Evolutionary conservation across 306 rosid species (phyloP).

Genomic region (Vicia sativa): DNA sequence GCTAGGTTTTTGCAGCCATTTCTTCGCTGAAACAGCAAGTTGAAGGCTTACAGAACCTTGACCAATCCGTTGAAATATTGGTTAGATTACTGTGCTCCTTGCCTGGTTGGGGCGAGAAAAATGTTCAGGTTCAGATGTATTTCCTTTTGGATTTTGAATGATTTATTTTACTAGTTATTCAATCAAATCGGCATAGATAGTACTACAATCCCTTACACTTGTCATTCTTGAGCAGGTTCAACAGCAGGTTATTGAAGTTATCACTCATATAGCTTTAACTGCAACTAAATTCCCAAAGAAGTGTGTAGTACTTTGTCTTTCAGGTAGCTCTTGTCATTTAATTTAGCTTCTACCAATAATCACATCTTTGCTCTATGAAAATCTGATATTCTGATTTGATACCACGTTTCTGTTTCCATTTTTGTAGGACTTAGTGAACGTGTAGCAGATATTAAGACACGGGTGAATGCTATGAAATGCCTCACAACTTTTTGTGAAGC

Average conservation of each 20-base stretch:
- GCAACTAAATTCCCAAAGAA: constrained; percentile 86
- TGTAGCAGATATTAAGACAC: constrained; percentile 98
- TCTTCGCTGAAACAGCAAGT: constrained; percentile 85
- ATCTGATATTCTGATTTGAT: not conserved
- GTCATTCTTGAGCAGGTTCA: constrained; percentile 72
- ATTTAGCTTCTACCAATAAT: not conserved
- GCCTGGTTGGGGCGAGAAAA: constrained; percentile 99
- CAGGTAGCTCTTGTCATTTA: constrained; percentile 60
- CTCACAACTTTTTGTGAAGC: constrained; percentile 90
- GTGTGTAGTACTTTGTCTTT: constrained; percentile 88
- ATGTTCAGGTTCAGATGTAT: constrained; percentile 79
- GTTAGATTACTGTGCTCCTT: constrained; percentile 79
- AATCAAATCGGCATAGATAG: constrained; percentile 8
- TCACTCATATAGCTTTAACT: constrained; percentile 70
- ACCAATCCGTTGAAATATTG: constrained; percentile 71
- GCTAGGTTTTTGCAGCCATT: constrained; percentile 67
- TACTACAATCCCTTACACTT: constrained; percentile 20
- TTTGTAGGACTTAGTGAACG: constrained; percentile 88
- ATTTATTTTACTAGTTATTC: constrained; percentile 23
- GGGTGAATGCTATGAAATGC: constrained; percentile 90
- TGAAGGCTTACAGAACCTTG: constrained; percentile 72
- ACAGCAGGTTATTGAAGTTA: constrained; percentile 91
- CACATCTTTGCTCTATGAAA: constrained; percentile 3
- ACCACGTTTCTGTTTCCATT: constrained; percentile 25
- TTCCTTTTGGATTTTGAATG: constrained; percentile 29